Evolutionary conservation across 345 rosid genomes (phyloP).

Genomic region (Murraya paniculata): DNA sequence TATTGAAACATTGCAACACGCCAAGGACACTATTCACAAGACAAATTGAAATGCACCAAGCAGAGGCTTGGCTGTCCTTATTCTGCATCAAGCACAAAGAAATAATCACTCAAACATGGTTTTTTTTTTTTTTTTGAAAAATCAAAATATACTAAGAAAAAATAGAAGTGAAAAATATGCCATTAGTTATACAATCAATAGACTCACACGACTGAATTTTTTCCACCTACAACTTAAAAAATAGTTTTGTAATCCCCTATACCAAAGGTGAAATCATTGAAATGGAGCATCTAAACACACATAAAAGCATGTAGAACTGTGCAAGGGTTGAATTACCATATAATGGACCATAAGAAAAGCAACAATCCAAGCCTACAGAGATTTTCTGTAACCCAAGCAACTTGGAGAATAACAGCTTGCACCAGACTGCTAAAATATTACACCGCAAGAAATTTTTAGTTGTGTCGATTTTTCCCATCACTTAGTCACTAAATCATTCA

Average conservation of each 20-base stretch:
- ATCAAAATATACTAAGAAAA: not conserved
- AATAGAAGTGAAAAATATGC: not conserved
- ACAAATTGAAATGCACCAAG: not conserved
- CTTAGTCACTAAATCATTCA: not conserved
- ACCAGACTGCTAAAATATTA: not conserved
- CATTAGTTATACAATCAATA: not conserved
- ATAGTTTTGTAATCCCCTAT: not conserved
- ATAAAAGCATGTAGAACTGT: not conserved
- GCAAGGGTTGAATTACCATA: not conserved
- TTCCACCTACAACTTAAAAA: not conserved
- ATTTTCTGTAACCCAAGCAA: not conserved
- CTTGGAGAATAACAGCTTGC: not conserved
- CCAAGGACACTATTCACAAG: not conserved
- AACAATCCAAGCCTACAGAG: not conserved
- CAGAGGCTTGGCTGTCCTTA: not conserved
- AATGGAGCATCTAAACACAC: not conserved
- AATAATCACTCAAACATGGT: not conserved
- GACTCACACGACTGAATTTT: not conserved
- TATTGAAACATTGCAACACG: not conserved
- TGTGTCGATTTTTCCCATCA: not conserved
- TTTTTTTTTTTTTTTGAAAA: not conserved
- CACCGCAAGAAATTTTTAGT: not conserved
- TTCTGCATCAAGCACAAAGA: conserved; percentile 1
- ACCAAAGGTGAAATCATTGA: not conserved
- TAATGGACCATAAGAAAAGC: not conserved